phyloP scores from a whole-genome alignment of 768 basidiomycete species.

The Ephemerocybe angulata region DNA sequence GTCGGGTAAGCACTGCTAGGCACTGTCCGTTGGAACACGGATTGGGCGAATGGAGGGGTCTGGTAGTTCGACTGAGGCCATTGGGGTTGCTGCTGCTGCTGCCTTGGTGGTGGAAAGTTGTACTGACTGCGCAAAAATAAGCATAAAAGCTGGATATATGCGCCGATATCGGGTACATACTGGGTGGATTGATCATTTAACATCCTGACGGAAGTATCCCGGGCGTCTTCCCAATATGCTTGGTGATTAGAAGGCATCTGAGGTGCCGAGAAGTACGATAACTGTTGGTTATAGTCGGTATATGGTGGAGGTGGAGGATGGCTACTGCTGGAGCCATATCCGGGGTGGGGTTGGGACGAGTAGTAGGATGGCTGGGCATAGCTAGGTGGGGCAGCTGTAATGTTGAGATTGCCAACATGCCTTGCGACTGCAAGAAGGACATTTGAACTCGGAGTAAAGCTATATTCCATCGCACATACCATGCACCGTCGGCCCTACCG shows the following conservation, averaged over 20 bases:
- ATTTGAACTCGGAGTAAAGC: conserved; percentile 4
- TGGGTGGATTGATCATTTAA: conserved; percentile 50
- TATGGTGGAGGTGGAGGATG: conserved; percentile 48
- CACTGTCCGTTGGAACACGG: conserved; percentile 58
- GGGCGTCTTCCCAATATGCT: conserved; percentile 61
- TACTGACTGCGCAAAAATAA: conserved; percentile 13
- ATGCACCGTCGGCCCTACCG: conserved; percentile 73
- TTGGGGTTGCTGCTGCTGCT: conserved; percentile 35
- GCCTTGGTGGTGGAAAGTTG: conserved; percentile 41
- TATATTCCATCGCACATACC: conserved; percentile 37
- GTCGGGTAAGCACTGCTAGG: conserved; percentile 70
- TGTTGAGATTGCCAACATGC: conserved; percentile 59
- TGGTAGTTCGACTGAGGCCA: conserved; percentile 49
- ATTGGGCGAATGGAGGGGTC: conserved; percentile 56
- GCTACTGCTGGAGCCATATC: conserved; percentile 31
- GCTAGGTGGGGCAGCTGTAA: conserved; percentile 57
- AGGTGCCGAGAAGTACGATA: conserved; percentile 52
- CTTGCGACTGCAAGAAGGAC: conserved; percentile 47
- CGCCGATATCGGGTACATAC: conserved; percentile 35
- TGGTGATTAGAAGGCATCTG: conserved; percentile 42
- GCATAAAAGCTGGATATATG: conserved; percentile 18
- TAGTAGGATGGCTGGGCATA: conserved; percentile 60
- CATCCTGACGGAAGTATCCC: conserved; percentile 59
- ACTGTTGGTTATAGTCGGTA: conserved; percentile 63
- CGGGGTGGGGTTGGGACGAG: conserved; percentile 23